These are phyloP conservation scores for Sporisorium exsertum DNA, from an alignment of 1,284 basidiomycete genomes.

Conservation along the genomic window DNA sequence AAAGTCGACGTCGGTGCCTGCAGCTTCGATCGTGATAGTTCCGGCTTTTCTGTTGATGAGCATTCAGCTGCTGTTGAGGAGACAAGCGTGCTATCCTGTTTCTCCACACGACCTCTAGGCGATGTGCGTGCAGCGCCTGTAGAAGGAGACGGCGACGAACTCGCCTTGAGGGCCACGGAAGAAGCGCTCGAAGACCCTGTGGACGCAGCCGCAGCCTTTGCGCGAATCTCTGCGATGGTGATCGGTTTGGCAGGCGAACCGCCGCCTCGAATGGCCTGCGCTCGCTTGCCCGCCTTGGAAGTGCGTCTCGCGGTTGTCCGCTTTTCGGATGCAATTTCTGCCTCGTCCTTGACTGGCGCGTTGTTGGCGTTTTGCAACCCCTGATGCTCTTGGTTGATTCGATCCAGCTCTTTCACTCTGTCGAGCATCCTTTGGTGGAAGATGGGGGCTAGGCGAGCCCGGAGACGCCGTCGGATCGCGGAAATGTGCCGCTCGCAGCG, in stretches of 20 bases:
- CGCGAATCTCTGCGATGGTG: slow-evolving; percentile 39
- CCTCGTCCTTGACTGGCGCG: slow-evolving; percentile 1
- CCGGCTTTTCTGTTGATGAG: background rate
- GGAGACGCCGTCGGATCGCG: slow-evolving; percentile 22
- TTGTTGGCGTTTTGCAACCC: slow-evolving; percentile 1
- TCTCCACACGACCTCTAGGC: background rate
- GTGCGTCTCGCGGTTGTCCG: slow-evolving; percentile 22
- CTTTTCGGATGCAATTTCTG: slow-evolving; percentile 10
- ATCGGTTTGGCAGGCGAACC: slow-evolving; percentile 26
- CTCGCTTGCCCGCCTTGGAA: slow-evolving; percentile 35
- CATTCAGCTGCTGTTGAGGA: background rate
- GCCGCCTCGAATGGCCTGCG: slow-evolving; percentile 34
- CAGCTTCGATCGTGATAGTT: background rate
- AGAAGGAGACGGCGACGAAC: background rate
- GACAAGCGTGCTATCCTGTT: background rate
- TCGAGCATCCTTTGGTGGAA: slow-evolving; percentile 13
- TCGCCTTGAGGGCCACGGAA: background rate
- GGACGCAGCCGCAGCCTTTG: slow-evolving; percentile 24
- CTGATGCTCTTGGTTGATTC: slow-evolving; percentile 1
- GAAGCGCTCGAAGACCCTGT: background rate
- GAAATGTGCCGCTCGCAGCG: slow-evolving; percentile 13
- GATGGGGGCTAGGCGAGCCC: slow-evolving; percentile 19
- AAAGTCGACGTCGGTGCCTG: slow-evolving; percentile 16
- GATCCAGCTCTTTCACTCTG: background rate
- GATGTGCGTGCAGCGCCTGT: background rate